Percentiles rank a stretch among this genome's conserved stretches.
phyloP scores from a whole-genome alignment of 305 asterid genomes.

The Solanum hybrid region DNA sequence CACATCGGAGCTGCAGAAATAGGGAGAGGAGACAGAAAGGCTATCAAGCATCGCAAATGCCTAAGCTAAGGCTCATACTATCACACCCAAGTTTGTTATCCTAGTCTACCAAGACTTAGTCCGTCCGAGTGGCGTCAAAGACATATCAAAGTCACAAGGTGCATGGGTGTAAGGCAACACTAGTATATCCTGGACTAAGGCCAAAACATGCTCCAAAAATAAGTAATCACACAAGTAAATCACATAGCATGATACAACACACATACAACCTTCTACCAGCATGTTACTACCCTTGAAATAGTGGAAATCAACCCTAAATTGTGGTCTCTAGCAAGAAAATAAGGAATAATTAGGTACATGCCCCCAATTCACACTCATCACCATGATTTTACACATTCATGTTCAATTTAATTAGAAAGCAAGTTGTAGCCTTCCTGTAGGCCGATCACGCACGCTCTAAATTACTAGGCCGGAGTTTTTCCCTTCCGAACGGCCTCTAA shows the following conservation, averaged over 20 bases:
- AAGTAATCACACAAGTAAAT: neutral
- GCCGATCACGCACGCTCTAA: neutral
- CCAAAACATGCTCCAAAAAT: neutral
- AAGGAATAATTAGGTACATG: neutral
- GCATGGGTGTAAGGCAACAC: neutral
- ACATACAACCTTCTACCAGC: neutral
- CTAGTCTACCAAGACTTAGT: neutral
- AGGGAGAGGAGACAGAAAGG: neutral
- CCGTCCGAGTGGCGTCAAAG: neutral
- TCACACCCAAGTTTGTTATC: neutral
- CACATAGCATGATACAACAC: neutral
- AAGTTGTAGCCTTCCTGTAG: neutral
- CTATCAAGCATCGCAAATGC: neutral
- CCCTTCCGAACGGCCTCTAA: neutral
- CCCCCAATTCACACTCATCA: neutral
- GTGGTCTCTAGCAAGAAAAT: neutral
- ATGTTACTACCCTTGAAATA: neutral
- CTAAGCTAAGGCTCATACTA: neutral
- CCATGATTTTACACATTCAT: neutral
- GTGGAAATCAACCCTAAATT: neutral
- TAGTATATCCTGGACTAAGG: neutral
- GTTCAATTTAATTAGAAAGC: neutral
- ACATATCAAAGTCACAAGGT: neutral
- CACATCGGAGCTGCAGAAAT: neutral
- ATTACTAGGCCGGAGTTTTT: neutral